Conservation (phyloP, 257 asterid species). For the Ophiorrhiza pumila region DNA sequence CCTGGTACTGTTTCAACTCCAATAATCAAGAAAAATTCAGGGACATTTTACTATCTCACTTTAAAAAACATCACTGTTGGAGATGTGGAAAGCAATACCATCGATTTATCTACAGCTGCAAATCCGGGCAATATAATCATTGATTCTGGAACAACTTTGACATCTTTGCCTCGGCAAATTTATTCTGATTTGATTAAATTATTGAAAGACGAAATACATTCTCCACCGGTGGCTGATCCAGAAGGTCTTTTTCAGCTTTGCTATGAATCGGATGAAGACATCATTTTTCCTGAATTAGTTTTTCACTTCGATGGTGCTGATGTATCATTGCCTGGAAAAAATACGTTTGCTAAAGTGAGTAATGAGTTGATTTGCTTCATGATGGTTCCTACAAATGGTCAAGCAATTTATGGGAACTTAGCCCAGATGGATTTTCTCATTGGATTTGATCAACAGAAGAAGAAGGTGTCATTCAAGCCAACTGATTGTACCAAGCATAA, state of each 20-base stretch:
- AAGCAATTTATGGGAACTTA: conserved; percentile 47
- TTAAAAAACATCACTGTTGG: conserved; percentile 46
- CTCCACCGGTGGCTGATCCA: conserved; percentile 1
- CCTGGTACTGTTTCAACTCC: conserved; percentile 40
- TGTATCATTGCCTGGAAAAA: conserved; percentile 26
- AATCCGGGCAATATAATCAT: conserved; percentile 43
- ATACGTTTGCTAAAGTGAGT: conserved; percentile 36
- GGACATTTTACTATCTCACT: conserved; percentile 37
- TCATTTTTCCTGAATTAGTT: conserved; percentile 23
- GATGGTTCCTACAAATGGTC: conserved; percentile 15
- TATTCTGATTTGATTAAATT: conserved; percentile 27
- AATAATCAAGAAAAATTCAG: conserved; percentile 25
- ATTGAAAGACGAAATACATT: conserved; percentile 5
- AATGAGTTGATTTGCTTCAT: conserved; percentile 38
- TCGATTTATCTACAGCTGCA: background rate
- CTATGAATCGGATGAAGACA: conserved; percentile 1
- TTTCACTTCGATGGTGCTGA: conserved; percentile 52
- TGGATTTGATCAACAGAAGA: conserved; percentile 49
- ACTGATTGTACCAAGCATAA: background rate
- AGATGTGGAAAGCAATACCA: background rate
- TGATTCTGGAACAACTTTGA: conserved; percentile 64
- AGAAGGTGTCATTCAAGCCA: conserved; percentile 27
- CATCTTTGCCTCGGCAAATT: conserved; percentile 27
- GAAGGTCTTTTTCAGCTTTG: conserved; percentile 28
- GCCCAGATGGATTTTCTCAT: conserved; percentile 38